phyloP scores from a whole-genome alignment of 2,329 filamentous ascomycete species.

The Xylaria hypoxylon region DNA sequence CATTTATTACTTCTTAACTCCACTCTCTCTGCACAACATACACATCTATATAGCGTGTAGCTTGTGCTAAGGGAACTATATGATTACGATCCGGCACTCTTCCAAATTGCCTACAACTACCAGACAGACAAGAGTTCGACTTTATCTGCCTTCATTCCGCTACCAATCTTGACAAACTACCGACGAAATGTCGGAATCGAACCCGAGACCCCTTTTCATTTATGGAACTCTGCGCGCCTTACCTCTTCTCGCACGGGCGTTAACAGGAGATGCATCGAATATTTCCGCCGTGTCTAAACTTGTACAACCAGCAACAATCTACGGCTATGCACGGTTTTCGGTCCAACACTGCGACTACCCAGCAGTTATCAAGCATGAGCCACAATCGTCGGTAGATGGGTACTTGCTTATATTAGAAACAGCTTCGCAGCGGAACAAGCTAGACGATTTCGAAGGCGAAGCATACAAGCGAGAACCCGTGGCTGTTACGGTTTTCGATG shows the following conservation, averaged over 20 bases:
- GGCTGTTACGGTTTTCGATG: constrained; percentile 32
- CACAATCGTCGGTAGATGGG: constrained; percentile 42
- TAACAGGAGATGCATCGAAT: constrained; percentile 48
- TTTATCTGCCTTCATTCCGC: not conserved
- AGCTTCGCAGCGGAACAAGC: constrained; percentile 47
- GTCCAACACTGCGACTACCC: constrained; percentile 47
- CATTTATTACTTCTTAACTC: too few species aligned
- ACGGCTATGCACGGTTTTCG: constrained; percentile 39
- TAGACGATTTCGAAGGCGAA: constrained; percentile 52
- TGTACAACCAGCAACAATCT: constrained; percentile 36
- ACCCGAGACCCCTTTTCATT: constrained; percentile 45
- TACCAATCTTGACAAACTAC: not conserved
- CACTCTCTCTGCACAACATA: too few species aligned
- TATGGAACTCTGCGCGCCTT: constrained; percentile 48
- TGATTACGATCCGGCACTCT: not conserved
- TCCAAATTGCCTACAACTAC: not conserved
- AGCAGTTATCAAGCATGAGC: constrained; percentile 38
- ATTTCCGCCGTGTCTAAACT: constrained; percentile 27
- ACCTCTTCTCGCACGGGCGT: constrained; percentile 48
- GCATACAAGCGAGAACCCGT: constrained; percentile 31
- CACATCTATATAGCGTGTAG: too few species aligned
- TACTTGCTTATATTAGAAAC: constrained; percentile 44
- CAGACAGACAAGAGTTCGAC: not conserved
- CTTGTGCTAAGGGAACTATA: too few species aligned
- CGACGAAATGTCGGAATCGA: constrained; percentile 5